Base-by-base conservation (phyloP, 495 filamentous ascomycete genomes). In the Haplographium delicatum region DNA sequence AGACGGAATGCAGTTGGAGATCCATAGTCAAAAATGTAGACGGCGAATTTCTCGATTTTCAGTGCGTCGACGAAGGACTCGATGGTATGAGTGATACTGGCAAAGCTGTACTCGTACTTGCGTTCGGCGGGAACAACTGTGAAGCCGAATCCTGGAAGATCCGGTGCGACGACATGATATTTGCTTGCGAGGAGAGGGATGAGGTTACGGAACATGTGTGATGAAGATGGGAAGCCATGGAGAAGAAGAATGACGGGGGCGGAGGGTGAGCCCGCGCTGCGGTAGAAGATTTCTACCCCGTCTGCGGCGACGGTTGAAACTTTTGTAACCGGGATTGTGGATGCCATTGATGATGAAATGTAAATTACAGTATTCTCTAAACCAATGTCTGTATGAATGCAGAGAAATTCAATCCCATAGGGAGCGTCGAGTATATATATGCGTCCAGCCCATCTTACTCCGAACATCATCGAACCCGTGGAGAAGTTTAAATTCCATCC, bases 11-110 rank as follows among this genome's bases (percentile, higher is more conserved):
- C 79, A 7, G 66, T 67, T 0, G 80, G 79, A 0, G 81, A 75
- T 24, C 80, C 81, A 61, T 83, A 84, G 65, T 85, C 80, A 59
- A 84, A 84, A 54, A 84, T 74, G 60, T 81, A 85, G 23, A 82
- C 57, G 18, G 69, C 65, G 61, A 74, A 82, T 25, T 65, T 69
- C 6, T 34, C 51, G 28, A 82, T 65, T 2, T 58, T 53, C 9
- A 80, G 60, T 9, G 53, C 53, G 18, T 67, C 58, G n/a, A 78
- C 55, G 56, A 78, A 78, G 2, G 59, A 60, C 5, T 31, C 42
- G 13, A 74, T 62, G 0, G 65, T 71, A 26, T 16, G 46, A 4
- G 74, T 57, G 8, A 78, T 55, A 51, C 59, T 68, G 16, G 48
- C 68, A 56, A 78, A 79, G 15, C 66, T 71, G 58, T 72, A 75